A percentile compares a stretch with the other conserved stretches of the same genome.
phyloP scores from a whole-genome alignment of 2,329 filamentous ascomycete genomes.

The Aspergillus persii region DNA sequence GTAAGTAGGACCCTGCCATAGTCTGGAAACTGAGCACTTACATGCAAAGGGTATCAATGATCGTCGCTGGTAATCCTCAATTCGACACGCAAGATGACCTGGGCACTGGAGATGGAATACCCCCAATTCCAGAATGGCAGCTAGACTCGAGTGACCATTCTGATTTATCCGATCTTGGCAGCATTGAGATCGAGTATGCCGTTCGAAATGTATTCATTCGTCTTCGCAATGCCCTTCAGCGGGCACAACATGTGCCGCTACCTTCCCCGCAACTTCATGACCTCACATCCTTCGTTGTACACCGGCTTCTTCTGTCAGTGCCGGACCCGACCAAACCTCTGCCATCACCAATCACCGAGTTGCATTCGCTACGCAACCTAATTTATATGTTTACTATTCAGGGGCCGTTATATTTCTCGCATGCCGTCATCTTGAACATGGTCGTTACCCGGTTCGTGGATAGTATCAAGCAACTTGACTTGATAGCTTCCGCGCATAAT shows the following conservation, averaged over 20 bases:
- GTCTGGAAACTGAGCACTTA: neutral
- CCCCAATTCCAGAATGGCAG: conserved; percentile 51
- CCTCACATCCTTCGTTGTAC: conserved; percentile 55
- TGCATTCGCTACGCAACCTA: conserved; percentile 48
- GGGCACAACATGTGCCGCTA: conserved; percentile 22
- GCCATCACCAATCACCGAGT: conserved; percentile 37
- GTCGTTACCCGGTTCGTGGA: conserved; percentile 34
- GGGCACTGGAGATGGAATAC: conserved; percentile 50
- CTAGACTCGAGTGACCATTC: conserved; percentile 21
- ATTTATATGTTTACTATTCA: conserved; percentile 56
- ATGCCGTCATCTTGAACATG: conserved; percentile 41
- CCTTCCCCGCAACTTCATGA: conserved; percentile 52
- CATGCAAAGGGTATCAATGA: conserved; percentile 54
- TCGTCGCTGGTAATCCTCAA: conserved; percentile 54
- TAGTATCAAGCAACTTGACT: conserved; percentile 26
- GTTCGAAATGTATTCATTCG: conserved; percentile 43
- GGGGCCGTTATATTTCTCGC: conserved; percentile 57
- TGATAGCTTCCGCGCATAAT: conserved; percentile 1
- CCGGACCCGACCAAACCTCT: neutral
- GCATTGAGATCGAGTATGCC: conserved; percentile 32
- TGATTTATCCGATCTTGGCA: conserved; percentile 11
- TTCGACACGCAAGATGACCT: conserved; percentile 53
- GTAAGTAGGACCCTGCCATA: conserved; percentile 32
- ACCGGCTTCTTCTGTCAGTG: conserved; percentile 43
- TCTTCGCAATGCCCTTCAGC: conserved; percentile 46